Conservation (phyloP, 495 filamentous ascomycete species). For the Annulohypoxylon bovei region DNA sequence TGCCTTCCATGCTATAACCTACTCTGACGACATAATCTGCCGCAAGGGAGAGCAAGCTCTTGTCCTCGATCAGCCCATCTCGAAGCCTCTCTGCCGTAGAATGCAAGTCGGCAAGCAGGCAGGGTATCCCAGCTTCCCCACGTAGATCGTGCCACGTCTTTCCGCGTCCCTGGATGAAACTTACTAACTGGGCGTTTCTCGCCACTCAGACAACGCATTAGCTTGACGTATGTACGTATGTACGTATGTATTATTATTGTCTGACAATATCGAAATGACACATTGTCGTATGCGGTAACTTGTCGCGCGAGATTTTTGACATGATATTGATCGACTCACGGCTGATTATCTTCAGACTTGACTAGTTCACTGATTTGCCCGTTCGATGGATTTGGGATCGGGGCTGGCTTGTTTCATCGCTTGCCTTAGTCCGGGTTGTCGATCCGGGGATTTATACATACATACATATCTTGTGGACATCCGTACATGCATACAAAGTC, state of each 20-base stretch:
- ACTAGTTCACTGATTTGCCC: neutral
- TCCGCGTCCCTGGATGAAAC: conserved; percentile 11
- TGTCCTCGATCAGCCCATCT: conserved; percentile 8
- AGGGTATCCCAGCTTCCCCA: conserved; percentile 33
- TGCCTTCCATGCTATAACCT: neutral
- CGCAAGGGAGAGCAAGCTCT: neutral
- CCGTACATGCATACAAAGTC: no score
- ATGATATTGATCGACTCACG: neutral
- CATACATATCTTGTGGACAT: neutral
- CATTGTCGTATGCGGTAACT: conserved; percentile 13
- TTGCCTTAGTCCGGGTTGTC: neutral
- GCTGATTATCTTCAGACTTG: neutral
- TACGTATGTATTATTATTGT: neutral
- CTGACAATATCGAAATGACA: neutral
- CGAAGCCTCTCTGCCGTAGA: conserved; percentile 2
- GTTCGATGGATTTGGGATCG: neutral
- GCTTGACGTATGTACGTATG: neutral
- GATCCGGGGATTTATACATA: conserved; percentile 1
- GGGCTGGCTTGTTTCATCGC: conserved; percentile 6
- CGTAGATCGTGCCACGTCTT: conserved; percentile 40
- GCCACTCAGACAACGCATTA: neutral
- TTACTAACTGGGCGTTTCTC: conserved; percentile 2
- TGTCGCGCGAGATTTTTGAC: conserved; percentile 16
- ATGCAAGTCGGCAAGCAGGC: conserved; percentile 21
- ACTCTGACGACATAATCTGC: neutral